phyloP scores from a whole-genome alignment of 1,139 yeast genomes.

The Debaryomycetaceae sp. region DNA sequence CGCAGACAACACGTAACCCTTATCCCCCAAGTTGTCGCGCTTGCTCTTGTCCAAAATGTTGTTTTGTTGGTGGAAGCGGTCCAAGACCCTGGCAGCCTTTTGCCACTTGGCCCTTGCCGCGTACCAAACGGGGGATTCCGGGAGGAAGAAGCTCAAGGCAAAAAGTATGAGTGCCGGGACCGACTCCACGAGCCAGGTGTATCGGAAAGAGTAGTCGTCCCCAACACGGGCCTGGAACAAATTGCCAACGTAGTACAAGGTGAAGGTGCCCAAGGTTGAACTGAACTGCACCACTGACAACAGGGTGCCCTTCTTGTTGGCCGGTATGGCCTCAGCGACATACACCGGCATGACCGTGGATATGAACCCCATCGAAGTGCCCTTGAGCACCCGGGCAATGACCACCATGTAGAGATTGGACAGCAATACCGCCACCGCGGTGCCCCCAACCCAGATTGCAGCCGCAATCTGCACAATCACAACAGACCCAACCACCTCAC shows the following conservation, averaged over 20 bases:
- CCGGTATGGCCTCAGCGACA: conserved; percentile 26
- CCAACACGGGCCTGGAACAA: conserved; percentile 14
- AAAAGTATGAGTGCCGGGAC: conserved; percentile 21
- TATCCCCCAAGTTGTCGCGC: conserved; percentile 16
- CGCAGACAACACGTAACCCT: conserved; percentile 21
- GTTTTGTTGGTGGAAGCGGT: conserved; percentile 12
- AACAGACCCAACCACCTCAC: conserved; percentile 27
- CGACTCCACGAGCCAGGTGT: conserved; percentile 23
- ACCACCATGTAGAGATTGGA: conserved; percentile 21
- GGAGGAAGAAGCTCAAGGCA: conserved; percentile 18
- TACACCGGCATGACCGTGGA: conserved; percentile 30
- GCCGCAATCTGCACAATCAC: conserved; percentile 22
- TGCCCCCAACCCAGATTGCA: conserved; percentile 27
- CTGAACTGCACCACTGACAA: conserved; percentile 20
- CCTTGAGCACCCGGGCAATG: conserved; percentile 27
- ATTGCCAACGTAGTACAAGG: conserved; percentile 18
- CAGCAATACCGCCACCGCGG: conserved; percentile 22
- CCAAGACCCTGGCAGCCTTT: conserved; percentile 25
- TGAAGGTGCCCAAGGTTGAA: conserved; percentile 20
- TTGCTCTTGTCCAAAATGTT: conserved; percentile 9
- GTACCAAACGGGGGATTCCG: conserved; percentile 36
- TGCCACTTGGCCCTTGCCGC: conserved; percentile 29
- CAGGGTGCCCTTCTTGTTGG: conserved; percentile 18
- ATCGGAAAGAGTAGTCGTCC: conserved; percentile 17
- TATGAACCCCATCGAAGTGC: conserved; percentile 28